Evolutionary conservation across 148 eudicot species (phyloP).

Genomic region (Pharnaceum exiguum): DNA sequence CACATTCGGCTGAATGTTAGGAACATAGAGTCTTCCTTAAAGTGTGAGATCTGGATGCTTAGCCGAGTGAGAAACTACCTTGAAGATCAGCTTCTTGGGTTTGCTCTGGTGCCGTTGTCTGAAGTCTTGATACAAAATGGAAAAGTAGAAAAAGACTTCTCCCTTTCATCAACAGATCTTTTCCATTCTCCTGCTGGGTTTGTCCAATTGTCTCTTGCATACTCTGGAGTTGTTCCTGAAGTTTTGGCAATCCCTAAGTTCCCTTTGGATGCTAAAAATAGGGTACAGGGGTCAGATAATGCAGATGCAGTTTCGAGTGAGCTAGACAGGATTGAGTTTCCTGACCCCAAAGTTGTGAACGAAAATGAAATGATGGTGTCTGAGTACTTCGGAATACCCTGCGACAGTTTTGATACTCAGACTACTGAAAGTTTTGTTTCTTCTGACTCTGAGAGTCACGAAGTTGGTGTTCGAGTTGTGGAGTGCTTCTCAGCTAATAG

Average conservation of each 20-base stretch:
- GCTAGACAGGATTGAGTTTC: constrained; percentile 79
- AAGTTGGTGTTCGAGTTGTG: constrained; percentile 37
- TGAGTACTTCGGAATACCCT: constrained; percentile 57
- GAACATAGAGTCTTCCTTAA: constrained; percentile 59
- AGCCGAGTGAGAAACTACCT: constrained; percentile 93
- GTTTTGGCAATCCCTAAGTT: constrained; percentile 49
- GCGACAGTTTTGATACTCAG: constrained; percentile 36
- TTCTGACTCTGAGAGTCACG: constrained; percentile 63
- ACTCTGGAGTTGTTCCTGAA: constrained; percentile 67
- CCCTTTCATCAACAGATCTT: constrained; percentile 90
- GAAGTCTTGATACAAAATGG: constrained; percentile 63
- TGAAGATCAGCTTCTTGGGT: constrained; percentile 89
- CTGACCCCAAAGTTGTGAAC: constrained; percentile 72
- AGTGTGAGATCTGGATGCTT: constrained; percentile 97
- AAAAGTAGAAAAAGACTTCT: constrained; percentile 71
- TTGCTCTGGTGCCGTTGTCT: constrained; percentile 83
- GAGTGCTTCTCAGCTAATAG: constrained; percentile 45
- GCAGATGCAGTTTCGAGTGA: constrained; percentile 34
- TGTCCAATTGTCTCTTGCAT: constrained; percentile 71
- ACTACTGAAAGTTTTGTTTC: constrained; percentile 55
- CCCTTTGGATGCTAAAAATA: constrained; percentile 9
- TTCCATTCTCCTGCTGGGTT: constrained; percentile 96
- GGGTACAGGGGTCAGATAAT: constrained; percentile 20
- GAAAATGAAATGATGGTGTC: constrained; percentile 86
- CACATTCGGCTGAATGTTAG: constrained; percentile 46